Percentiles rank a stretch among this genome's conserved stretches.
Evolutionary conservation across 1,284 basidiomycete species (phyloP).

Genomic region (Melampsora americana): DNA sequence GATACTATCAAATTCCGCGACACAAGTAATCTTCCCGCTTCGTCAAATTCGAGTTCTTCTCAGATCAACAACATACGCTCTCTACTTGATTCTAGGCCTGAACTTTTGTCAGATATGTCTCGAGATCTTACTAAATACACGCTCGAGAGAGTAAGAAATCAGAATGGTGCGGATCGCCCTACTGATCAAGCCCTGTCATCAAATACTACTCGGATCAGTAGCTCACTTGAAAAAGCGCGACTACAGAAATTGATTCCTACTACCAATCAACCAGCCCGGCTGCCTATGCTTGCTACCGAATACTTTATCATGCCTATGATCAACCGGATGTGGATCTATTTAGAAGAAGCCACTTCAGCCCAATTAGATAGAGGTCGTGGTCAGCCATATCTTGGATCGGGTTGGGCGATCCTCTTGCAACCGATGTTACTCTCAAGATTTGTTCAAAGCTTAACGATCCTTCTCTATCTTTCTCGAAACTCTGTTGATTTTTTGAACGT

Average conservation of each 20-base stretch:
- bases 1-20: neutral
- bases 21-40: neutral
- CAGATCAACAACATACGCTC: neutral
- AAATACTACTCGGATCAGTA: constrained; percentile 8
- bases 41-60: neutral
- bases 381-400: constrained; percentile 12
- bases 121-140: neutral
- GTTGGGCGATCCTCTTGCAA: neutral
- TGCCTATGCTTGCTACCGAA: constrained; percentile 1
- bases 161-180: neutral
- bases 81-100: neutral
- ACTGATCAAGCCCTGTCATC: neutral
- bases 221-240: constrained; percentile 5
- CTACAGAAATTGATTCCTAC: neutral
- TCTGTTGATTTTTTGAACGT: constrained; percentile 8
- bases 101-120: constrained; percentile 8
- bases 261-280: neutral
- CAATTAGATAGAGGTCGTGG: neutral
- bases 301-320: constrained; percentile 15
- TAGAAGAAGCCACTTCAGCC: neutral
- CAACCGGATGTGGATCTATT: constrained; percentile 1
- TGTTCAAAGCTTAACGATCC: constrained; percentile 5
- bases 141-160: constrained; percentile 2
- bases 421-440: constrained; percentile 8
- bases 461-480: neutral